Percentiles rank a stretch among this genome's conserved stretches.
Conservation (phyloP, 1,139 yeast genomes). For the Yamadazyma triangularis region DNA sequence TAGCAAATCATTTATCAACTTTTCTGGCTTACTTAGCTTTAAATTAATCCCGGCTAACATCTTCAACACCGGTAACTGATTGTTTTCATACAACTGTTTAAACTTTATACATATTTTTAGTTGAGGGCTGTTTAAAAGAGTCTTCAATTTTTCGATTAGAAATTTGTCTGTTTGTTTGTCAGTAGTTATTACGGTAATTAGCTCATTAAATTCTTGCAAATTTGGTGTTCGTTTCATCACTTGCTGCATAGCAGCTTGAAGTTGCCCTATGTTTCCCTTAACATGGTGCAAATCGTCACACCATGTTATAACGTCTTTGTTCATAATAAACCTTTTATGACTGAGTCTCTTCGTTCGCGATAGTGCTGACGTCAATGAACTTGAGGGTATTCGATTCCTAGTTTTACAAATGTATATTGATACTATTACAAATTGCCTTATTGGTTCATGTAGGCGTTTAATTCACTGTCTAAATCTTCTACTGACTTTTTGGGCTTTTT, state of each 20-base stretch:
- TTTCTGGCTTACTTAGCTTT: conserved; percentile 21
- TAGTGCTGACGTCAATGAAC: too few relatives aligned
- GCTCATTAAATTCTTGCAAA: conserved; percentile 20
- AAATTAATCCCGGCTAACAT: conserved; percentile 31
- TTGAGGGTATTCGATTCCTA: too few relatives aligned
- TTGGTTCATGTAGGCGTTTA: conserved; percentile 61
- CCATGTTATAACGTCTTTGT: conserved; percentile 22
- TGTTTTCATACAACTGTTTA: conserved; percentile 29
- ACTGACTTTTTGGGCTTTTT: conserved; percentile 43
- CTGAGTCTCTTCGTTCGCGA: too few relatives aligned
- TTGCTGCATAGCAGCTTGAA: conserved; percentile 37
- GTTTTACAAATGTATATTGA: too few relatives aligned
- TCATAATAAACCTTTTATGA: conserved; percentile 1
- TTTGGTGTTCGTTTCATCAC: conserved; percentile 32
- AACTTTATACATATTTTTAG: conserved; percentile 35
- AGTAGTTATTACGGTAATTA: conserved; percentile 8
- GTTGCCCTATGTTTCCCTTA: conserved; percentile 41
- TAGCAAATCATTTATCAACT: conserved; percentile 25
- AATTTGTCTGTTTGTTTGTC: conserved; percentile 5
- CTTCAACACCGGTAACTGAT: conserved; percentile 29
- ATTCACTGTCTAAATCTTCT: conserved; percentile 80
- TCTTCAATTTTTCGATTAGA: conserved; percentile 13
- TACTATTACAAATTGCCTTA: too few relatives aligned
- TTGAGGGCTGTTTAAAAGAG: conserved; percentile 27
- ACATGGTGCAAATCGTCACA: conserved; percentile 39